phyloP scores from a whole-genome alignment of 2,329 filamentous ascomycete genomes.

The Xylariaceae sp. region DNA sequence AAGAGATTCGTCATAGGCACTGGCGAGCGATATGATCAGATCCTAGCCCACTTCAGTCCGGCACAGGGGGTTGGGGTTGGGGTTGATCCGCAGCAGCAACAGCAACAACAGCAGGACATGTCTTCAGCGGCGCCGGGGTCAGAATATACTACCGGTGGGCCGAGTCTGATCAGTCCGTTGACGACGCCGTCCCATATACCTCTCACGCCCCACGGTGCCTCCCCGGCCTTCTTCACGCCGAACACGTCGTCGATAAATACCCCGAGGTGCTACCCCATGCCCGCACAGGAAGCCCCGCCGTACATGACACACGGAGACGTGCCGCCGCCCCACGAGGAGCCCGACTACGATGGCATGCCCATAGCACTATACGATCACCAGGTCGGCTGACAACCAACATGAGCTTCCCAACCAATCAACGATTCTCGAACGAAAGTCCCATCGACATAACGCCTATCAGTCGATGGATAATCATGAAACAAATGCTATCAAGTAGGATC shows the following conservation, averaged over 20 bases:
- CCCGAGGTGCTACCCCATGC: conserved; percentile 8
- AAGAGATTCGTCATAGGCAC: conserved; percentile 40
- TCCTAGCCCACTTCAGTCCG: conserved; percentile 21
- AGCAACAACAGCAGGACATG: conserved; percentile 10
- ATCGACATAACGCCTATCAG: background rate
- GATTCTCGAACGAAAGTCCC: background rate
- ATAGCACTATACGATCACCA: conserved; percentile 17
- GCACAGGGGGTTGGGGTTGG: conserved; percentile 1
- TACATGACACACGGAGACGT: conserved; percentile 4
- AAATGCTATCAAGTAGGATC: background rate
- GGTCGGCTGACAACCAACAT: conserved; percentile 2
- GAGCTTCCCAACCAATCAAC: background rate
- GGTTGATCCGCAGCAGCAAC: too few relatives aligned
- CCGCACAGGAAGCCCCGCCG: conserved; percentile 7
- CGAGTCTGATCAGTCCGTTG: conserved; percentile 12
- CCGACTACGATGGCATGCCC: conserved; percentile 22
- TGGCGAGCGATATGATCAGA: conserved; percentile 30
- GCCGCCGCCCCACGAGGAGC: conserved; percentile 10
- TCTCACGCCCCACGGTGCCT: conserved; percentile 9
- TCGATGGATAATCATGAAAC: background rate
- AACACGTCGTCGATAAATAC: conserved; percentile 7
- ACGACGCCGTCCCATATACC: conserved; percentile 10
- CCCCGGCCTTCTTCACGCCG: conserved; percentile 12
- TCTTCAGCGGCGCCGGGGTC: conserved; percentile 4
- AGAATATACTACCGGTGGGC: conserved; percentile 7